phyloP scores from a whole-genome alignment of 192 early-diverging fungal species.

The Chytriomyces sp. region DNA sequence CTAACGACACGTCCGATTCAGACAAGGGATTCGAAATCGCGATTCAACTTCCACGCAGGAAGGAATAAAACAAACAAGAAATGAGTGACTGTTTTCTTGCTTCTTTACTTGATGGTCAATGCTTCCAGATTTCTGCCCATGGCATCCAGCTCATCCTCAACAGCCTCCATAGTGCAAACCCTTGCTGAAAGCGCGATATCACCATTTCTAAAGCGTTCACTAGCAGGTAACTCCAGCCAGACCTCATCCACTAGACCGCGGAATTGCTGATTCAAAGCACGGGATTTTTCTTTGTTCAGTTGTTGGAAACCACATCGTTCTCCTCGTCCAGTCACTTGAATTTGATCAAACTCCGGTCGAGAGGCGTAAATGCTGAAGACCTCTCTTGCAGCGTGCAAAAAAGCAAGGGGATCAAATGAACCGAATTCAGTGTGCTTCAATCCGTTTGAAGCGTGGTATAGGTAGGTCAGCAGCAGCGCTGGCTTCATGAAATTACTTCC shows the following conservation, averaged over 20 bases:
- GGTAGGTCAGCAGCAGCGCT: background rate
- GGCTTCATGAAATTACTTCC: background rate
- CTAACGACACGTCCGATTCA: no score
- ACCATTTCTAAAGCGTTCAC: no score
- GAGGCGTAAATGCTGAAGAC: background rate
- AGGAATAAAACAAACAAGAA: no score
- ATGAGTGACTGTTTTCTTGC: no score
- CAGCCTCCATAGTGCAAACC: no score
- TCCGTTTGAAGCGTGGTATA: conserved; percentile 3
- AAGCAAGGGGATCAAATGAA: background rate
- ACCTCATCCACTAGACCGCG: background rate
- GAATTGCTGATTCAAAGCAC: background rate
- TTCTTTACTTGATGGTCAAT: no score
- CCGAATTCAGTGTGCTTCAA: conserved; percentile 1
- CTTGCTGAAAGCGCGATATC: no score
- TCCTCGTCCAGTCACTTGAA: background rate
- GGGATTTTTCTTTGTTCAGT: no score
- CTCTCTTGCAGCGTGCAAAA: conserved; percentile 1
- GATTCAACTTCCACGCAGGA: no score
- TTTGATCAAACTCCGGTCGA: background rate
- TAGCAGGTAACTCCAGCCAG: background rate
- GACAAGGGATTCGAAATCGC: no score
- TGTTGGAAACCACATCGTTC: background rate
- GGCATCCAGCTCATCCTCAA: no score
- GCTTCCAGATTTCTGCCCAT: no score